These are phyloP conservation scores for Symbiodinium natans DNA, from an alignment of 73 alveolate genomes.

Conservation along the genomic window DNA sequence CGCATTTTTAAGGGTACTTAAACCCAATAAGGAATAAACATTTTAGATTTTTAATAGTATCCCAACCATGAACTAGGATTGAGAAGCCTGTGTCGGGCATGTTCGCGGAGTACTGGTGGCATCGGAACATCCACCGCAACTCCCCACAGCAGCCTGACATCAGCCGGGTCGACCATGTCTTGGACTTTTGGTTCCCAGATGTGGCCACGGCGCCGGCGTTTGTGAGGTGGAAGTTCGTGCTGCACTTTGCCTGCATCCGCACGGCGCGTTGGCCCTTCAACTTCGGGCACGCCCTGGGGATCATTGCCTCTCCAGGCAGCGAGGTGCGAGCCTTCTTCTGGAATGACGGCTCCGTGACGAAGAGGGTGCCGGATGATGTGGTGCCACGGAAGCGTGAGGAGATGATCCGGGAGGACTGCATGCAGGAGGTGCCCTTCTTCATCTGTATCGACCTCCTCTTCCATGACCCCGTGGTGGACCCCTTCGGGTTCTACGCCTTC, in stretches of 20 bases:
- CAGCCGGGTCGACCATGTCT: slow-evolving; percentile 74
- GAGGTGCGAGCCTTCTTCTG: slow-evolving; percentile 87
- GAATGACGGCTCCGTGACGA: slow-evolving; percentile 82
- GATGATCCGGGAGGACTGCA: slow-evolving; percentile 91
- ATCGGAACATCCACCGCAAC: slow-evolving; percentile 88
- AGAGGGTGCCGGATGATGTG: slow-evolving; percentile 66
- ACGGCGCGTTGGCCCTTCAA: slow-evolving; percentile 77
- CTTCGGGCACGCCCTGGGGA: slow-evolving; percentile 89
- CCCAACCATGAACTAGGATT: background rate
- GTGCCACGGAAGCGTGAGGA: slow-evolving; percentile 80
- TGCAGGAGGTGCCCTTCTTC: slow-evolving; percentile 79
- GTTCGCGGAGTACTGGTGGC: slow-evolving; percentile 93
- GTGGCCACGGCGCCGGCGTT: slow-evolving; percentile 81
- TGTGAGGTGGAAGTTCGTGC: slow-evolving; percentile 69
- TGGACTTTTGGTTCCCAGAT: slow-evolving; percentile 83
- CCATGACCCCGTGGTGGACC: slow-evolving; percentile 90
- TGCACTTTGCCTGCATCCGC: slow-evolving; percentile 78
- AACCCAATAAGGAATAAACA: too few relatives aligned
- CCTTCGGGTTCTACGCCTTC: slow-evolving; percentile 85
- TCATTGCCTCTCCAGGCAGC: slow-evolving; percentile 78
- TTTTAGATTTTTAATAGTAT: too few relatives aligned
- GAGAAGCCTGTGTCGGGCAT: slow-evolving; percentile 82
- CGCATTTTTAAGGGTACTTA: too few relatives aligned
- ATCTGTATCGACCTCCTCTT: slow-evolving; percentile 82
- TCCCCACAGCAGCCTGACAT: slow-evolving; percentile 91